Conservation (phyloP, 1,284 basidiomycete species). For the Butyriboletus regius region DNA sequence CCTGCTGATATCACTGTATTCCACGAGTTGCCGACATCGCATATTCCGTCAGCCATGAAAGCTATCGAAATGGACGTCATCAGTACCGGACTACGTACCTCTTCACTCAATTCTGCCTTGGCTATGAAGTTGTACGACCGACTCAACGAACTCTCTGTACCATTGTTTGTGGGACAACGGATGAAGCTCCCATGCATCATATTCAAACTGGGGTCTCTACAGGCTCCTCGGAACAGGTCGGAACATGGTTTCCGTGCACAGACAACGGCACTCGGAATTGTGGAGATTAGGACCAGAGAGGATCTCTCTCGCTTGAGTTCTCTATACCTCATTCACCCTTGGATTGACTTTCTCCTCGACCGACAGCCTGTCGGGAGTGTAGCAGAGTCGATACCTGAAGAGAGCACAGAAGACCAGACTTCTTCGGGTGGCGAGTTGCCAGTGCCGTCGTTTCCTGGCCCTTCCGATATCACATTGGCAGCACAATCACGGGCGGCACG, state of each 20-base stretch:
- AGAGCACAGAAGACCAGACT: not conserved
- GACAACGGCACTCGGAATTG: not conserved
- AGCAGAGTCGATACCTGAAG: not conserved
- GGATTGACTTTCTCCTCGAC: not conserved
- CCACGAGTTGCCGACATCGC: not conserved
- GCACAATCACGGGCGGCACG: rapidly evolving
- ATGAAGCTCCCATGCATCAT: not conserved
- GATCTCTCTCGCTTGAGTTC: not conserved
- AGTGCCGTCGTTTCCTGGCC: no score
- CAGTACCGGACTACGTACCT: rapidly evolving
- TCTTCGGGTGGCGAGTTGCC: no score
- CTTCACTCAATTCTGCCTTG: not conserved
- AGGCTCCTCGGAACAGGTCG: no score
- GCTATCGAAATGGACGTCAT: not conserved
- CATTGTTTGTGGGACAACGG: not conserved
- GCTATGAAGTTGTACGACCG: not conserved
- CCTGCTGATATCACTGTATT: not conserved
- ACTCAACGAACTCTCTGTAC: not conserved
- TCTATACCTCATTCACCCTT: not conserved
- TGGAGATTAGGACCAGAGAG: not conserved
- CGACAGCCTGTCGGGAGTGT: not conserved
- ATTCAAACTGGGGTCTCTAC: not conserved
- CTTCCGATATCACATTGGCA: not conserved
- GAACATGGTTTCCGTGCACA: not conserved
- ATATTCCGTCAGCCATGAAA: not conserved